phyloP scores from a whole-genome alignment of 176 grass and related monocot genomes.

The Phyllostachys edulis region DNA sequence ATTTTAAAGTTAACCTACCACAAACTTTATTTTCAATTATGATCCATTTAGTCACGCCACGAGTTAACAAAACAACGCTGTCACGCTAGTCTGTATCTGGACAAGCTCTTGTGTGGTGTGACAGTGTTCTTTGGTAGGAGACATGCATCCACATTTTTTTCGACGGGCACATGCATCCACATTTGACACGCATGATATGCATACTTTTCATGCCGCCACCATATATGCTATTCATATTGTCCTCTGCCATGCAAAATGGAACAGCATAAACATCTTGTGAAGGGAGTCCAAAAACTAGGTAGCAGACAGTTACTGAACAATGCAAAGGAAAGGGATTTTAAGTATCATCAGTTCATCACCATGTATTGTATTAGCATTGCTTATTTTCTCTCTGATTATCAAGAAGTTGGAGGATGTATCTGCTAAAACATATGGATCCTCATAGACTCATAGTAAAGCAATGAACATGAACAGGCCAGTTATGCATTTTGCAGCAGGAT shows the following conservation, averaged over 20 bases:
- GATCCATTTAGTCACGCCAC: no score
- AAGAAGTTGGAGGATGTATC: background rate
- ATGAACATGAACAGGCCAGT: background rate
- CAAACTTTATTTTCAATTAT: no score
- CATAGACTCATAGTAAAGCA: background rate
- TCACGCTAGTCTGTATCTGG: no score
- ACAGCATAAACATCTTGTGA: background rate
- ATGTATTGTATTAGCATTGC: background rate
- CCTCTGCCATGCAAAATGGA: background rate
- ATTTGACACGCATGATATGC: no score
- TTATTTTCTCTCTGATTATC: background rate
- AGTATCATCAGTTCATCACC: no score
- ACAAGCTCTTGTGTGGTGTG: no score
- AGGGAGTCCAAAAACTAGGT: background rate
- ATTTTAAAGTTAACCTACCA: no score
- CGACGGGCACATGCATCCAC: background rate
- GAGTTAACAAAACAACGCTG: no score
- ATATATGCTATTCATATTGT: no score
- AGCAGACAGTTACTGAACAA: background rate
- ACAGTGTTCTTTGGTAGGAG: no score
- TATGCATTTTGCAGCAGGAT: constrained; percentile 13
- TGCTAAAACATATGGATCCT: background rate
- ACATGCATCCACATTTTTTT: no score
- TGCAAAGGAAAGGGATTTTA: background rate
- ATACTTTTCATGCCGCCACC: background rate